A percentile compares a stretch with the other conserved stretches of the same genome.
These are phyloP conservation scores for Adansonia rubrostipa DNA, from an alignment of 441 rosid genomes.

Conservation along the genomic window DNA sequence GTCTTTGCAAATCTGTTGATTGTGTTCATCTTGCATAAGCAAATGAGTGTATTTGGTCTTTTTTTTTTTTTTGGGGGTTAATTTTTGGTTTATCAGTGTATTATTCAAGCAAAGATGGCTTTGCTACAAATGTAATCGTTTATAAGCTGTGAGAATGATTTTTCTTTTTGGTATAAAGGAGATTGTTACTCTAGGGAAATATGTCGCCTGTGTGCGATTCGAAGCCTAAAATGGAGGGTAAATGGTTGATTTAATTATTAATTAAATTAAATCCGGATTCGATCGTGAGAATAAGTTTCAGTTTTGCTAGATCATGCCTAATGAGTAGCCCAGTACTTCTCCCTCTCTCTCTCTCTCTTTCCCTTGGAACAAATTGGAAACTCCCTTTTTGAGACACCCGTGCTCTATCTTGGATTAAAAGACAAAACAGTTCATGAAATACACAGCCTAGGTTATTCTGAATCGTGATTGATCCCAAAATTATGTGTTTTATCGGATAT, in stretches of 20 bases:
- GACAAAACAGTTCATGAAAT: neutral
- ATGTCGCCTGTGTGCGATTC: too few relatives aligned
- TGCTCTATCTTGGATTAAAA: neutral
- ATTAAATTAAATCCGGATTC: too few relatives aligned
- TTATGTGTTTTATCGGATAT: slow-evolving; percentile 15
- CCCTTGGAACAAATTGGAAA: neutral
- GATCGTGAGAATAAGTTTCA: neutral
- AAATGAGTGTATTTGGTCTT: neutral
- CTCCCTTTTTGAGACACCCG: neutral
- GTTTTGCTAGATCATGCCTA: too few relatives aligned
- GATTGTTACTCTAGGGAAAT: too few relatives aligned
- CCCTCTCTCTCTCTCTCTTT: neutral
- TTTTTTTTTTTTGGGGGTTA: neutral
- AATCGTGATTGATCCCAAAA: too few relatives aligned
- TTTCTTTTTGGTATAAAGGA: too few relatives aligned
- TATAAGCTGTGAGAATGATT: neutral
- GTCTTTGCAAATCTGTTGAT: neutral
- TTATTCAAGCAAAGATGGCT: slow-evolving; percentile 21
- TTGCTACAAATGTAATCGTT: slow-evolving; percentile 24
- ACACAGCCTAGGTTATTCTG: neutral
- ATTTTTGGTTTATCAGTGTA: neutral
- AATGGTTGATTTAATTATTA: too few relatives aligned
- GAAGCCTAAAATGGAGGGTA: too few relatives aligned
- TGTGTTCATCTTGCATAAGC: neutral
- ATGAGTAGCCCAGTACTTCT: neutral